phyloP scores from a whole-genome alignment of 768 basidiomycete genomes.

The Mycena rosella region DNA sequence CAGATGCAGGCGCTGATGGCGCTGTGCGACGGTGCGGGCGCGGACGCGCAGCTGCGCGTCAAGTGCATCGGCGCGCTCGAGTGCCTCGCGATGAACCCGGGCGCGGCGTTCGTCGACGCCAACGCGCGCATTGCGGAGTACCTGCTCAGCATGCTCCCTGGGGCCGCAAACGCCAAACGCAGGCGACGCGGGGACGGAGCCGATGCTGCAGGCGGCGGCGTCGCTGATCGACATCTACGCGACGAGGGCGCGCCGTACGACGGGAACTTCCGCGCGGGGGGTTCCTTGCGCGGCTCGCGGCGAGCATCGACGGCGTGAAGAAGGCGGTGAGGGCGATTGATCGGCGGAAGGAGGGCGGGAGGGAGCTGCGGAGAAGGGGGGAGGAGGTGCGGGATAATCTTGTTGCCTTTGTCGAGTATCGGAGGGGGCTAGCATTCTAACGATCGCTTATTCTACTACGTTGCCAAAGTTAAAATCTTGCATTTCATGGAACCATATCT shows the following conservation, averaged over 20 bases:
- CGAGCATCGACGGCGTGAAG: constrained; percentile 72
- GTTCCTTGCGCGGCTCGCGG: constrained; percentile 67
- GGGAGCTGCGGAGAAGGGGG: constrained; percentile 74
- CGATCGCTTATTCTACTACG: no score
- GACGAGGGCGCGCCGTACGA: constrained; percentile 89
- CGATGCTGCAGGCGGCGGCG: constrained; percentile 82
- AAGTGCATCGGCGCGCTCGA: constrained; percentile 90
- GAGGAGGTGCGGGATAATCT: constrained; percentile 85
- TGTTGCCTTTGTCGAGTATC: constrained; percentile 80
- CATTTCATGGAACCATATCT: no score
- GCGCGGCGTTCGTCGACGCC: constrained; percentile 63
- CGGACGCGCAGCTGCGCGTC: constrained; percentile 70
- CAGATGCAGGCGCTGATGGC: constrained; percentile 77
- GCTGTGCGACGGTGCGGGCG: constrained; percentile 64
- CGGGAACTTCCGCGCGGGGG: constrained; percentile 77
- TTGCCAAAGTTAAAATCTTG: no score
- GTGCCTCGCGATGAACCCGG: constrained; percentile 79
- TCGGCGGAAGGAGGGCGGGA: constrained; percentile 73
- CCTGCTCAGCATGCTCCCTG: constrained; percentile 73
- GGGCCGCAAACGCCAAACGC: constrained; percentile 50
- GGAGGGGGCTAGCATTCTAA: constrained; percentile 66
- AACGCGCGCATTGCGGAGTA: constrained; percentile 81
- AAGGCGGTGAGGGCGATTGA: constrained; percentile 76
- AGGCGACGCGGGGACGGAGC: constrained; percentile 66
- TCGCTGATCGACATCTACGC: constrained; percentile 94